Conservation (phyloP, 768 basidiomycete species). For the Hypsizygus marmoreus region DNA sequence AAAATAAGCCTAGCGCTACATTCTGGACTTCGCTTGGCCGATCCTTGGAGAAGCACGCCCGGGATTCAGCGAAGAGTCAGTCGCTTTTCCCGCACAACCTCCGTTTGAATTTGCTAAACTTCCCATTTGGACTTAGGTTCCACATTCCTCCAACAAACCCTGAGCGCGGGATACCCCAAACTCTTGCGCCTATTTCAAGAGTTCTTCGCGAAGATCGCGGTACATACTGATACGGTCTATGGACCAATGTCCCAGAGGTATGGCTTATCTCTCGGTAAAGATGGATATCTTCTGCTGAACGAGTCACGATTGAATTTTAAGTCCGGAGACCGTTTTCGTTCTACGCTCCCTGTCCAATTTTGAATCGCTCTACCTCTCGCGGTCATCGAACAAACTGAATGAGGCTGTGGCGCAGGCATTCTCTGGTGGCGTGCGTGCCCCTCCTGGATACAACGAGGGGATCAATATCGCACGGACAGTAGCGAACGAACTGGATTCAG, state of each 20-base stretch:
- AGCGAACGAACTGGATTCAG: slow-evolving; percentile 91
- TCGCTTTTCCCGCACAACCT: slow-evolving; percentile 2
- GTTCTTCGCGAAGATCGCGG: slow-evolving; percentile 93
- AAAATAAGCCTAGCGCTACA: slow-evolving; percentile 86
- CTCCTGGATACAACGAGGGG: slow-evolving; percentile 78
- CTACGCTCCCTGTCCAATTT: slow-evolving; percentile 82
- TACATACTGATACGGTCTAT: slow-evolving; percentile 95
- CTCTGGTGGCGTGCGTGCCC: slow-evolving; percentile 64
- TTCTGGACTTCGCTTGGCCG: slow-evolving; percentile 88
- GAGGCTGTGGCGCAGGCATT: slow-evolving; percentile 82
- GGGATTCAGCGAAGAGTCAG: slow-evolving; percentile 79
- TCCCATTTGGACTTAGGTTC: slow-evolving; percentile 58
- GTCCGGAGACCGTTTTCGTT: slow-evolving; percentile 89
- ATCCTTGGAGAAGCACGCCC: slow-evolving; percentile 79
- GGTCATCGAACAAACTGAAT: slow-evolving; percentile 80
- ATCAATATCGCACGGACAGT: slow-evolving; percentile 73
- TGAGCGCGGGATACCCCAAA: slow-evolving; percentile 84
- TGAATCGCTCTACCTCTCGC: slow-evolving; percentile 86
- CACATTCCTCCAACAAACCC: slow-evolving; percentile 86
- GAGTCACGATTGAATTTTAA: no score
- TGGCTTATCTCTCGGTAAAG: slow-evolving; percentile 1
- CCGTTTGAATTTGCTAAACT: neutral
- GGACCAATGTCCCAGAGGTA: slow-evolving; percentile 83
- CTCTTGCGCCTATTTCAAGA: slow-evolving; percentile 92
- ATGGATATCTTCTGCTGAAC: no score